These are phyloP conservation scores for Cercospora zeina DNA, from an alignment of 2,329 filamentous ascomycete species.

Conservation along the genomic window DNA sequence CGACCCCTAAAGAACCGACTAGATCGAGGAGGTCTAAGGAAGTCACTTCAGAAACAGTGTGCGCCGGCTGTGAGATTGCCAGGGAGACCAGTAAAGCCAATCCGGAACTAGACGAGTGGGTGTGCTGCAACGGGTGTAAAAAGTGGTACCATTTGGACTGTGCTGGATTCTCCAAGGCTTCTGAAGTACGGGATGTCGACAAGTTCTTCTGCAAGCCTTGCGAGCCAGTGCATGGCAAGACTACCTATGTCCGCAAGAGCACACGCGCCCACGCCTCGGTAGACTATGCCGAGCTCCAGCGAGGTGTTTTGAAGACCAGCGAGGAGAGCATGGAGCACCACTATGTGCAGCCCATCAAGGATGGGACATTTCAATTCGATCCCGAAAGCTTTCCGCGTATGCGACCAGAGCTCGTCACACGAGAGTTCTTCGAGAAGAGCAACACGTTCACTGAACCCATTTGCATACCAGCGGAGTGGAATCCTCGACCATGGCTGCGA, in stretches of 20 bases:
- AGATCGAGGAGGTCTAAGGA: constrained; percentile 31
- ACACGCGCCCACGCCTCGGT: constrained; percentile 64
- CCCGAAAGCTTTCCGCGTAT: constrained; percentile 65
- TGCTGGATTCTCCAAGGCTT: constrained; percentile 64
- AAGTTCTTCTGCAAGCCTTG: constrained; percentile 66
- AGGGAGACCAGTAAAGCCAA: constrained; percentile 52
- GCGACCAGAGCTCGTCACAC: constrained; percentile 62
- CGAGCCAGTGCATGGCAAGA: constrained; percentile 61
- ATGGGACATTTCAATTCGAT: constrained; percentile 61
- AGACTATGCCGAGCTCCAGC: constrained; percentile 67
- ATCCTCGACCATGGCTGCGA: constrained; percentile 53
- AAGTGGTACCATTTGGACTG: constrained; percentile 69
- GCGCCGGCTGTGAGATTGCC: constrained; percentile 58
- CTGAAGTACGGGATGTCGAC: constrained; percentile 65
- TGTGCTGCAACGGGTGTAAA: constrained; percentile 68
- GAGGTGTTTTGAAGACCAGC: constrained; percentile 65
- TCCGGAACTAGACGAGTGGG: constrained; percentile 61
- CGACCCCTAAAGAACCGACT: constrained; percentile 30
- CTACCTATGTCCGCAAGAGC: constrained; percentile 67
- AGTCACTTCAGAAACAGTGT: constrained; percentile 49
- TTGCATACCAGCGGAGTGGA: constrained; percentile 63
- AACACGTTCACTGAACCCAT: constrained; percentile 67
- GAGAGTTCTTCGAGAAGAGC: constrained; percentile 63
- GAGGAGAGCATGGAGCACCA: constrained; percentile 66
- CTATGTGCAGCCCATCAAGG: constrained; percentile 67